Evolutionary conservation across 1,284 basidiomycete species (phyloP), one percentile per base, ranked within the genome.

Genomic region (Austroboletus novae-zelandiae): DNA sequence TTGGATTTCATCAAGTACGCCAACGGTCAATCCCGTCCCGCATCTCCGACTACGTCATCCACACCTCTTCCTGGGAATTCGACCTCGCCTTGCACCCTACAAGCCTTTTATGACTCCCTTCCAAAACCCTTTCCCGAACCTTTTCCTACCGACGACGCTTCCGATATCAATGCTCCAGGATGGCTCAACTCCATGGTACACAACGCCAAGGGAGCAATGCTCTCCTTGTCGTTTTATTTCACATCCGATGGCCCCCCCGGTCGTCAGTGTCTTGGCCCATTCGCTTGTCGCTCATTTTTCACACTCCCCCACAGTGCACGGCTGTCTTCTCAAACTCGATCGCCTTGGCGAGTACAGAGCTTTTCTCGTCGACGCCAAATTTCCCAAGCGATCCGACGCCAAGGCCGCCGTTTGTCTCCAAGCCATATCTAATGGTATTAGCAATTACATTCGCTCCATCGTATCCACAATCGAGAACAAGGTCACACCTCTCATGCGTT

Each of bases 331-430:
- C 30, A 80, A 81, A 36, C 58, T 87, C 8, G 72, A 75, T 37
- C 74, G 77, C 18, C 76, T 14, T 32, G 31, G 31, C 9, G 31
- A 32, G 31, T 32, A 32, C 31, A 32, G 7, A 14, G 31, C 31
- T 10, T 32, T 32, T 32, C 31, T 32, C 31, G 31, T 32, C 31
- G 31, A 32, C 14, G 10, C 31, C 0, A 70, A 71, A 9, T 86
- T 86, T 54, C 55, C 70, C 2, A 83, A 79, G 57, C 76, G 80
- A 2, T 66, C 69, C 0, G 84, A 86, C 47, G 84, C 84, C 14
- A 85, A 83, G 62, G 71, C 74, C 0, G 85, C 84, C 0, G 85
- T 78, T 3, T 80, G 77, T 55, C 63, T 87, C 20, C 68, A 78
- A 17, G 84, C 84, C 1, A 77, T 87, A 61, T 80, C 81, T 3